phyloP scores from a whole-genome alignment of 1,284 basidiomycete species.

The Hymenochaete sp. region DNA sequence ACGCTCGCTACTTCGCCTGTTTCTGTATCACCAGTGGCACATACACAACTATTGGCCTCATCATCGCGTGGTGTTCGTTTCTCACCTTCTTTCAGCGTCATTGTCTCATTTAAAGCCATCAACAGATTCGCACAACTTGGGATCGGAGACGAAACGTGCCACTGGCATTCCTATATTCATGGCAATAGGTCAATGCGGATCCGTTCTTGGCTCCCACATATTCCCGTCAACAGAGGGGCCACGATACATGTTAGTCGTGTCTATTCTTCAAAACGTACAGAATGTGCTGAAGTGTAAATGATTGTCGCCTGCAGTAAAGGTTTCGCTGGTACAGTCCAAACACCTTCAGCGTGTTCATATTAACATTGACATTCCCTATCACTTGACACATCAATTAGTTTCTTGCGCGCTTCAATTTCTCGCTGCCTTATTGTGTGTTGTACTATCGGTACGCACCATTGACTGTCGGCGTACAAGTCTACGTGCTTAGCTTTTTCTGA shows the following conservation, averaged over 20 bases:
- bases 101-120: not conserved
- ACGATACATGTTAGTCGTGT: constrained; percentile 40
- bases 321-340: constrained; percentile 41
- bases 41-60: constrained; percentile 57
- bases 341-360: not conserved
- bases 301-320: constrained; percentile 39
- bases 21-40: constrained; percentile 66
- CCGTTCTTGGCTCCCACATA: constrained; percentile 61
- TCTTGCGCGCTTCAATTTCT: no score
- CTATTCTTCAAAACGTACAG: not conserved
- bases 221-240: constrained; percentile 59
- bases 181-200: constrained; percentile 69
- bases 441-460: no score
- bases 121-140: constrained; percentile 58
- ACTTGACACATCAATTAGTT: no score
- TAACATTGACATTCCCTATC: not conserved
- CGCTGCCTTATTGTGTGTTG: no score
- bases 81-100: constrained; percentile 4
- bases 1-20: constrained; percentile 56
- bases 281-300: not conserved
- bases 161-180: constrained; percentile 68
- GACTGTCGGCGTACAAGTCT: no score
- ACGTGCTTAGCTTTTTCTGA: no score
- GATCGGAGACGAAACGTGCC: constrained; percentile 70
- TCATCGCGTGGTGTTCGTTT: constrained; percentile 64